Conservation (phyloP, 495 filamentous ascomycete genomes). For the Neurospora discreta region DNA sequence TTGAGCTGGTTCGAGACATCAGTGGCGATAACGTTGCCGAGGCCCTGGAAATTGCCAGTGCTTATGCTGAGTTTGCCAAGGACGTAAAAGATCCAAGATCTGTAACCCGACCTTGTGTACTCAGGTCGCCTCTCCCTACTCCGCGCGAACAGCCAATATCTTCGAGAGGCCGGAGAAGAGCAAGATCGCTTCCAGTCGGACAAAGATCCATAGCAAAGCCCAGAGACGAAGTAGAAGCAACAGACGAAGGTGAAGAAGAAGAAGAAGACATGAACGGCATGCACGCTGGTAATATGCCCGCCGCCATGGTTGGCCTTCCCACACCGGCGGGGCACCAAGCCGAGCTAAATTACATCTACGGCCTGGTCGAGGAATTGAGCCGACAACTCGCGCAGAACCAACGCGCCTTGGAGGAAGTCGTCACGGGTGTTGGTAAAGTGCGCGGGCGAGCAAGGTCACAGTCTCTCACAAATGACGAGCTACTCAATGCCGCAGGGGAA, state of each 20-base stretch:
- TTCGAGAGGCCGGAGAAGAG: background rate
- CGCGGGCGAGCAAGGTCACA: slow-evolving; percentile 35
- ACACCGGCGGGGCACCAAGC: slow-evolving; percentile 76
- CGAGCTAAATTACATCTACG: slow-evolving; percentile 76
- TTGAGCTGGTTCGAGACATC: background rate
- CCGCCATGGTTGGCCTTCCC: slow-evolving; percentile 41
- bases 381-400: slow-evolving; percentile 67
- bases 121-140: background rate
- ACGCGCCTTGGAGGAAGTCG: slow-evolving; percentile 62
- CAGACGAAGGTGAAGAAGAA: slow-evolving; percentile 22
- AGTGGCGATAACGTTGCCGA: background rate
- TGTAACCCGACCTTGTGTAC: background rate
- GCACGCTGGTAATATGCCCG: slow-evolving; percentile 39
- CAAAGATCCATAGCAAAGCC: background rate
- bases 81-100: background rate
- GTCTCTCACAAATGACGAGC: slow-evolving; percentile 39
- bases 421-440: slow-evolving; percentile 48
- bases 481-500: slow-evolving; percentile 34
- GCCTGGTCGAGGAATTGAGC: slow-evolving; percentile 72
- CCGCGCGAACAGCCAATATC: background rate
- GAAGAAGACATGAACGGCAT: slow-evolving; percentile 45
- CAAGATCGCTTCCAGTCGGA: background rate
- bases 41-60: background rate
- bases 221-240: slow-evolving; percentile 5
- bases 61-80: background rate